Percentiles rank a stretch among this genome's conserved stretches.
These are phyloP conservation scores for Starmerella lactis-condensi DNA, from an alignment of 805 yeast genomes.

Conservation along the genomic window DNA sequence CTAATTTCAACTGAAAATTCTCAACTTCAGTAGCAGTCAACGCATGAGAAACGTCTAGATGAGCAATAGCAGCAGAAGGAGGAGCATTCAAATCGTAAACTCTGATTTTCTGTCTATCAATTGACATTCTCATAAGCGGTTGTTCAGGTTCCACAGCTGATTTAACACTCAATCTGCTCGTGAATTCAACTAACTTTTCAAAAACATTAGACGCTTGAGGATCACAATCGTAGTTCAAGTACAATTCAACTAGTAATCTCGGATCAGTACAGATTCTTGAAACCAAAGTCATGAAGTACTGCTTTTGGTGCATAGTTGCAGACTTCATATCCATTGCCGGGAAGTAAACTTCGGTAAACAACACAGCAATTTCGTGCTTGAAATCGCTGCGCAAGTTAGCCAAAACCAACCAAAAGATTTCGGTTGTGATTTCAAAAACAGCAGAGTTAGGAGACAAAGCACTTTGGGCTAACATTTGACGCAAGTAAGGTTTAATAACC, in stretches of 20 bases:
- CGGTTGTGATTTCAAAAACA: conserved; percentile 76
- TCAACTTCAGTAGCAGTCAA: conserved; percentile 31
- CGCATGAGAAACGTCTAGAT: conserved; percentile 29
- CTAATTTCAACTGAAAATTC: conserved; percentile 70
- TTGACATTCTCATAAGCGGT: conserved; percentile 31
- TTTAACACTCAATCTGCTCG: conserved; percentile 51
- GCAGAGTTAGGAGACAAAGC: conserved; percentile 85
- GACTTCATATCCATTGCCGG: conserved; percentile 86
- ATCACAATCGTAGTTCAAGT: conserved; percentile 91
- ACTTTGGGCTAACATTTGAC: conserved; percentile 69
- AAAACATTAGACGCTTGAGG: conserved; percentile 54
- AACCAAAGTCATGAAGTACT: conserved; percentile 65
- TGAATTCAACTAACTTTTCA: conserved; percentile 61
- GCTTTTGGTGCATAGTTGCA: conserved; percentile 80
- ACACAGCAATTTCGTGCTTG: conserved; percentile 84
- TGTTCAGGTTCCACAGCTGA: conserved; percentile 53
- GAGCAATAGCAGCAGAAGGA: conserved; percentile 57
- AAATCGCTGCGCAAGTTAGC: conserved; percentile 71
- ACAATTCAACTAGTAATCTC: conserved; percentile 74
- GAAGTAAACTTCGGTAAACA: conserved; percentile 79
- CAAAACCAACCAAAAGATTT: conserved; percentile 79
- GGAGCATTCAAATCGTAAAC: conserved; percentile 57
- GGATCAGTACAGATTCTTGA: conserved; percentile 77
- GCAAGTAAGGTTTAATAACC: conserved; percentile 67
- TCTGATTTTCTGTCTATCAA: conserved; percentile 30